A percentile compares a stretch with the other conserved stretches of the same genome.
Evolutionary conservation across 2,329 filamentous ascomycete genomes (phyloP).

Genomic region (Aspergillus terreus): DNA sequence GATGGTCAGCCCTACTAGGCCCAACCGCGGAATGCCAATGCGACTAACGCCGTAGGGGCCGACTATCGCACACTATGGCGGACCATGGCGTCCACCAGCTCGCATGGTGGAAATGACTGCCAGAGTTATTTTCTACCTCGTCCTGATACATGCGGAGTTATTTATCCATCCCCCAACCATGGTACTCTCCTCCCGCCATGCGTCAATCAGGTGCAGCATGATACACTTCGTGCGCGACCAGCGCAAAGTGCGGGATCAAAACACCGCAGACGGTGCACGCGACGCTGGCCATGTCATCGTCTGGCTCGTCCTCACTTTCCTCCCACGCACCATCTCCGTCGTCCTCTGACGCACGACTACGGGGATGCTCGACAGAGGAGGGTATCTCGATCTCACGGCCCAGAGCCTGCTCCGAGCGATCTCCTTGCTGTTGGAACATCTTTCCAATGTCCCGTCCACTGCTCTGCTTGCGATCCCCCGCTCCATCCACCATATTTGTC

Average conservation of each 20-base stretch:
- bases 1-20: no score
- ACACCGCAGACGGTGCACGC: conserved; percentile 44
- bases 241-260: conserved; percentile 48
- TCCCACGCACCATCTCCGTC: conserved; percentile 29
- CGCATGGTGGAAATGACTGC: no score
- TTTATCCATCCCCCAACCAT: not conserved
- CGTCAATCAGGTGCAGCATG: conserved; percentile 32
- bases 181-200: not conserved
- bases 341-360: not conserved
- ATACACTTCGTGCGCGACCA: conserved; percentile 47
- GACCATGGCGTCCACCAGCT: no score
- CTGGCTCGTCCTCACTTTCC: conserved; percentile 25
- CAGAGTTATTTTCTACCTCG: no score
- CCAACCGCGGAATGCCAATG: no score
- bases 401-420: conserved; percentile 59
- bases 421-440: conserved; percentile 76
- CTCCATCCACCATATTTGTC: conserved; percentile 70
- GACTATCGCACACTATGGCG: no score
- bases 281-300: conserved; percentile 26
- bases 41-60: no score
- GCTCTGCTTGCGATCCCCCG: conserved; percentile 49
- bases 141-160: not conserved
- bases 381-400: conserved; percentile 33
- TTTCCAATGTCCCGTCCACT: conserved; percentile 71
- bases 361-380: not conserved